Evolutionary conservation across 768 basidiomycete genomes (phyloP), one percentile per base, ranked within the genome.

Genomic region (Suillus tomentosus): DNA sequence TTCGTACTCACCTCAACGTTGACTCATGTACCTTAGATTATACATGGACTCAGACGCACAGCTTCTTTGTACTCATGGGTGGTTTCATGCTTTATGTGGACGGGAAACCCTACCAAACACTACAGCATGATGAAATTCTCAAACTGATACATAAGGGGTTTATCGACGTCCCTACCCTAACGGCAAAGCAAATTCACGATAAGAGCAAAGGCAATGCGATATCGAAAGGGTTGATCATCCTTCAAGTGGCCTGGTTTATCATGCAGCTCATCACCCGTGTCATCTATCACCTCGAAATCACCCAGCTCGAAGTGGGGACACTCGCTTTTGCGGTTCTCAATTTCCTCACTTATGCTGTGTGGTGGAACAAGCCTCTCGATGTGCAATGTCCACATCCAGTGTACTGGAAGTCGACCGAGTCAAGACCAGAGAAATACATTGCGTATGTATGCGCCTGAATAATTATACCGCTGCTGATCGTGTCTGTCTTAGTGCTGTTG

Each of bases 361-460:
- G 80, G 80, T 80, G 76, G 79, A 39, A 72, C 34, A 82, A 82
- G 67, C 80, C 79, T 4, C 70, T 75, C 10, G 73, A 77, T 57
- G 74, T 79, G 0, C 65, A 64, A 15, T 66, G 63, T 15, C 72
- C 68, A 2, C 34, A 58, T 45, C 36, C 51, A 13, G 11, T 47
- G n/a, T 22, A 22, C n/a, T 47, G 47, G 47, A 47, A 47, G n/a
- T 47, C 5, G 11, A 36, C 34, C 3, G 19, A n/a, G 5, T 34
- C 31, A 10, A n/a, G 0, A 6, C 34, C 10, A n/a, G 19, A 36
- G 34, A 0, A 8, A 6, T 7, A n/a, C 2, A n/a, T 36, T 36
- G 0, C 3, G 54, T n/a, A 36, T 14, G 19, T 55, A 34, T 36
- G 34, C 5, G 3, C 10, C 11, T 55, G 3, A n/a, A 13, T 3